These are phyloP conservation scores for Babesia caballi DNA, from an alignment of 169 alveolate species.

Conservation along the genomic window DNA sequence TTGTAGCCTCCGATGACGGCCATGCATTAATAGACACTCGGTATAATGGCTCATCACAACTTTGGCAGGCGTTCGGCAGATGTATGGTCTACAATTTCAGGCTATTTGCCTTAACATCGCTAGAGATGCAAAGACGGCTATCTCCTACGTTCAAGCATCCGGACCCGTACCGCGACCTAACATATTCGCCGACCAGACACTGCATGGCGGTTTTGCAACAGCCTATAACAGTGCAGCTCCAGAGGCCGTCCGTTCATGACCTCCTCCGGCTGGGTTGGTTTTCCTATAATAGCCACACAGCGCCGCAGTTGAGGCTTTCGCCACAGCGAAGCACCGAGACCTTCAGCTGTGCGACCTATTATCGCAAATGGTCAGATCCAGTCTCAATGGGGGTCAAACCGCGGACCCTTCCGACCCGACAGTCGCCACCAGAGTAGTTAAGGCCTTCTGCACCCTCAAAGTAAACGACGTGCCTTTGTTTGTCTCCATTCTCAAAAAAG, in stretches of 20 bases:
- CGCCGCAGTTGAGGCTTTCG: slow-evolving; percentile 60
- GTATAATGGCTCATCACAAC: neutral
- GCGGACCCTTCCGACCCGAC: slow-evolving; percentile 32
- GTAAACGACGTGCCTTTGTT: slow-evolving; percentile 70
- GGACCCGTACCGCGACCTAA: neutral
- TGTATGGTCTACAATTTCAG: slow-evolving; percentile 57
- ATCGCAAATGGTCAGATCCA: slow-evolving; percentile 21
- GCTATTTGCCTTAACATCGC: slow-evolving; percentile 9
- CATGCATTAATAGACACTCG: neutral
- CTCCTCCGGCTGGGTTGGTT: slow-evolving; percentile 53
- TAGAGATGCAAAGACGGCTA: slow-evolving; percentile 48
- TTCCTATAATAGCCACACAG: slow-evolving; percentile 1
- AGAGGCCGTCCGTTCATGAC: slow-evolving; percentile 38
- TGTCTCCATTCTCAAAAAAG: slow-evolving; percentile 24
- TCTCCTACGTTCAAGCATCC: neutral
- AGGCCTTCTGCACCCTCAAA: slow-evolving; percentile 57
- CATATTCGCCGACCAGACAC: slow-evolving; percentile 5
- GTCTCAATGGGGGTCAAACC: neutral
- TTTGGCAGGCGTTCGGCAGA: slow-evolving; percentile 37
- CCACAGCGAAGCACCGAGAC: slow-evolving; percentile 65
- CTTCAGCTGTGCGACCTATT: slow-evolving; percentile 46
- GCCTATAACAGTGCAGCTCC: slow-evolving; percentile 1
- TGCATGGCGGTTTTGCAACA: neutral
- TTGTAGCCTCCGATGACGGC: too few relatives aligned
- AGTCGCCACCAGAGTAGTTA: slow-evolving; percentile 36